phyloP scores from a whole-genome alignment of 495 filamentous ascomycete genomes.

The Penicillium crystallinum region DNA sequence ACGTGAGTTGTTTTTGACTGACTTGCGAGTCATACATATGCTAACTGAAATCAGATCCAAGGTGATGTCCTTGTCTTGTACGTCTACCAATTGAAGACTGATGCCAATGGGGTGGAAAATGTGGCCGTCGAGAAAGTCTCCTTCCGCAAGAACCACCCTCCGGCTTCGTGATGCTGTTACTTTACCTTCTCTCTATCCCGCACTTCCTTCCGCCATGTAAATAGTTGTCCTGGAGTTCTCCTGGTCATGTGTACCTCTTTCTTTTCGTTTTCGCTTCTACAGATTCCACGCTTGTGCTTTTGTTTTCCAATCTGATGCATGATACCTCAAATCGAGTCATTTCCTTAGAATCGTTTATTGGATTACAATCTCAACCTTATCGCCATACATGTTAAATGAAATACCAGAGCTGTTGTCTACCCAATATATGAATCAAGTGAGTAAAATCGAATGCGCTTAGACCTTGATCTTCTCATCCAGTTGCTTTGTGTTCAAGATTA shows the following conservation, averaged over 20 bases:
- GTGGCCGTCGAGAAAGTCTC: constrained; percentile 97
- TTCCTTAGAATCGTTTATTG: background rate
- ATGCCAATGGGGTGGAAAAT: constrained; percentile 80
- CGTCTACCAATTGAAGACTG: constrained; percentile 92
- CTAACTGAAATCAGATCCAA: constrained; percentile 64
- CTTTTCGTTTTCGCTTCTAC: constrained; percentile 1
- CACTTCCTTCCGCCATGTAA: constrained; percentile 24
- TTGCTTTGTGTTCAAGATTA: too few relatives aligned
- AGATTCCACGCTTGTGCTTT: background rate
- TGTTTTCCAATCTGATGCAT: constrained; percentile 13
- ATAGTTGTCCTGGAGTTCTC: constrained; percentile 24
- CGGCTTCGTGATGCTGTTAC: constrained; percentile 21
- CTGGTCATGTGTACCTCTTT: constrained; percentile 18
- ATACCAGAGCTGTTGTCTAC: background rate
- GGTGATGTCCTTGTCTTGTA: constrained; percentile 95
- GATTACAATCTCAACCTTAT: background rate
- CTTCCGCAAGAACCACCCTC: constrained; percentile 72
- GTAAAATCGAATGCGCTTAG: too few relatives aligned
- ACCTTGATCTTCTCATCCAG: too few relatives aligned
- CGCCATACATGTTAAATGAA: background rate
- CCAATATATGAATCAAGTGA: background rate
- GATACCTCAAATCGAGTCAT: constrained; percentile 17
- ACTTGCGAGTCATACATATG: background rate
- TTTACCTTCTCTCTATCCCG: background rate
- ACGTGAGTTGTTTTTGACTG: constrained; percentile 59